Base-by-base conservation (phyloP, 2,329 filamentous ascomycete species). In the Ascosphaera aggregata region DNA sequence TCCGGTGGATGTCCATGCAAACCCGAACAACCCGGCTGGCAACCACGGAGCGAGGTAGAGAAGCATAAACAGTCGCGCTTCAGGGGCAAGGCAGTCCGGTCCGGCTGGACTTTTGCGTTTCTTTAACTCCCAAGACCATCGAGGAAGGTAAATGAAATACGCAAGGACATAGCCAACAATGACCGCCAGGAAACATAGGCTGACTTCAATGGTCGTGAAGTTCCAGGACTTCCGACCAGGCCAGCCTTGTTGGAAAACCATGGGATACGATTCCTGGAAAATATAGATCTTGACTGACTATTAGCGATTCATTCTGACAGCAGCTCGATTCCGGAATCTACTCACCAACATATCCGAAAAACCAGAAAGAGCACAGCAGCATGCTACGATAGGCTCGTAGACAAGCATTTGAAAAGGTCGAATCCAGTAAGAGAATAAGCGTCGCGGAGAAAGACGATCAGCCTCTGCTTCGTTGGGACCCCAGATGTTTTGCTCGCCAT, bases 391-490 rank as follows among this genome's bases (percentile, higher is more conserved):
- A 0, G 72, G 72, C 48, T 78, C 73, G 1, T 63, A 69, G 13
- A 71, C 40, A 47, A 77, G 73, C 66, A 76, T 73, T 43, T 64
- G 60, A 50, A 74, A 76, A 0, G 73, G 71, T 0, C 71, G 66
- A 22, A 61, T 49, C 68, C 71, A 73, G 36, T 73, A 64, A 31
- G 60, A 56, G 20, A 70, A 42, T 11, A 77, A 57, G 45, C 76
- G 71, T 43, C 60, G 62, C 38, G 58, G 56, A 1, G 65, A 64
- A 48, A 77, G 66, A 36, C 69, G 63, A 40, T 66, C 60, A 9
- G 57, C 54, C 7, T 68, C 62, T 13, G 82, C 64, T 56, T 89
- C 80, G 43, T 78, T 72, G 0, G 77, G 78, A 1, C 80, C 79
- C 51, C 69, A 80, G 43, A 82, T 54, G 48, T 77, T 73, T 42